These are phyloP conservation scores for Kockovaella imperatae DNA, from an alignment of 768 basidiomycete genomes.

Conservation along the genomic window DNA sequence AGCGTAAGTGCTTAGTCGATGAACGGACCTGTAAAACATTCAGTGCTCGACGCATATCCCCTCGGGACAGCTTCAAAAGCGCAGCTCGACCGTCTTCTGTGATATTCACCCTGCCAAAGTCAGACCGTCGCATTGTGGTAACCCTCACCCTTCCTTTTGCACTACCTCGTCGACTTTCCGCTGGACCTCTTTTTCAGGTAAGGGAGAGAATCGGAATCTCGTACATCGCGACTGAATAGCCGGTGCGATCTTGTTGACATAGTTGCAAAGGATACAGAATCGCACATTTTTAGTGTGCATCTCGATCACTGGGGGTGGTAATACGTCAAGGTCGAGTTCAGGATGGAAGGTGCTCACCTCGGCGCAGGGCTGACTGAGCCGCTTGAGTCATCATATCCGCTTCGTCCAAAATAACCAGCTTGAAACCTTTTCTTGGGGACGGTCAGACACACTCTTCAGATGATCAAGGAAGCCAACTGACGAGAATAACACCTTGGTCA, in stretches of 20 bases:
- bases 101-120: slow-evolving; percentile 62
- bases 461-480: slow-evolving; percentile 15
- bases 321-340: not conserved
- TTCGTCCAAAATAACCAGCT: slow-evolving; percentile 95
- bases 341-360: slow-evolving; percentile 46
- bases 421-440: slow-evolving; percentile 73
- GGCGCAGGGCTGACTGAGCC: slow-evolving; percentile 90
- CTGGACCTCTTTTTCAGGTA: slow-evolving; percentile 78
- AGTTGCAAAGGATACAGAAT: slow-evolving; percentile 99
- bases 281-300: slow-evolving; percentile 98
- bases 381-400: slow-evolving; percentile 99
- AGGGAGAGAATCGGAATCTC: slow-evolving; percentile 88
- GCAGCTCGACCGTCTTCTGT: slow-evolving; percentile 80
- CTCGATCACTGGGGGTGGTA: slow-evolving; percentile 62
- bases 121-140: not conserved
- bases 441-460: not conserved
- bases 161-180: slow-evolving; percentile 70
- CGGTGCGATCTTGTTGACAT: slow-evolving; percentile 97
- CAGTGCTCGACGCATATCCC: slow-evolving; percentile 94
- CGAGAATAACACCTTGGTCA: slow-evolving; percentile 72
- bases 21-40: slow-evolving; percentile 70
- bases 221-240: slow-evolving; percentile 99
- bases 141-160: slow-evolving; percentile 67
- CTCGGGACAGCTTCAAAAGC: slow-evolving; percentile 80
- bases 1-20: not conserved